Conservation (phyloP, 768 basidiomycete genomes). For the Hypsizygus marmoreus region DNA sequence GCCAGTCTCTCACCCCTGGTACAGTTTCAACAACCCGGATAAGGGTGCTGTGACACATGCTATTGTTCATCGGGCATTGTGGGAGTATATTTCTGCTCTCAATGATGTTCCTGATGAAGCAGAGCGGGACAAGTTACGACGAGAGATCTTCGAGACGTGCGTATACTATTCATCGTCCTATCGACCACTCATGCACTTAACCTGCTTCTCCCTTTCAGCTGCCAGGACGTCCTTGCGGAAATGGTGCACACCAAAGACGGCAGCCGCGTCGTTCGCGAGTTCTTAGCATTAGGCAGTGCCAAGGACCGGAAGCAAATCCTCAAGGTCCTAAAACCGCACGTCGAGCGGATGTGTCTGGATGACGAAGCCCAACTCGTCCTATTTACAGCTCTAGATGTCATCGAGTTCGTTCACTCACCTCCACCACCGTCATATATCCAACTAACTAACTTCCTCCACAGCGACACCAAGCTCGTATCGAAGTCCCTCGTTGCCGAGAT, state of each 20-base stretch:
- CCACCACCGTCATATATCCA: not conserved
- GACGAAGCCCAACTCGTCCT: slow-evolving; percentile 90
- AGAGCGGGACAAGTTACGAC: slow-evolving; percentile 72
- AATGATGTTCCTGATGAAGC: slow-evolving; percentile 57
- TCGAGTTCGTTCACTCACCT: slow-evolving; percentile 62
- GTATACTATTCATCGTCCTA: slow-evolving; percentile 10
- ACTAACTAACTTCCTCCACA: slow-evolving; percentile 28
- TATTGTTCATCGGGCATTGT: slow-evolving; percentile 83
- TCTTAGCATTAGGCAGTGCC: slow-evolving; percentile 79
- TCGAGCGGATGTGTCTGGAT: slow-evolving; percentile 85
- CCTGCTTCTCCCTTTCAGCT: too few relatives aligned
- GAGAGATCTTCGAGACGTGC: slow-evolving; percentile 82
- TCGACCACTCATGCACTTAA: too few relatives aligned
- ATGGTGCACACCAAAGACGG: slow-evolving; percentile 96
- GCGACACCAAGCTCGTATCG: slow-evolving; percentile 87
- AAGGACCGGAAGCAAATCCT: slow-evolving; percentile 95
- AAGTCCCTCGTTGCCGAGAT: slow-evolving; percentile 81
- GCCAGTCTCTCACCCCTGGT: slow-evolving; percentile 1
- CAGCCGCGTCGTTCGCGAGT: slow-evolving; percentile 81
- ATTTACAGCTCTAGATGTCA: slow-evolving; percentile 87
- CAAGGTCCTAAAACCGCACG: slow-evolving; percentile 86
- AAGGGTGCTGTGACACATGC: slow-evolving; percentile 88
- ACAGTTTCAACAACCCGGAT: slow-evolving; percentile 88
- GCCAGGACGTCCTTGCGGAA: slow-evolving; percentile 84
- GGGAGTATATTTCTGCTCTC: slow-evolving; percentile 79